Conservation (phyloP, 345 rosid genomes). For the Bruguiera gymnorhiza region DNA sequence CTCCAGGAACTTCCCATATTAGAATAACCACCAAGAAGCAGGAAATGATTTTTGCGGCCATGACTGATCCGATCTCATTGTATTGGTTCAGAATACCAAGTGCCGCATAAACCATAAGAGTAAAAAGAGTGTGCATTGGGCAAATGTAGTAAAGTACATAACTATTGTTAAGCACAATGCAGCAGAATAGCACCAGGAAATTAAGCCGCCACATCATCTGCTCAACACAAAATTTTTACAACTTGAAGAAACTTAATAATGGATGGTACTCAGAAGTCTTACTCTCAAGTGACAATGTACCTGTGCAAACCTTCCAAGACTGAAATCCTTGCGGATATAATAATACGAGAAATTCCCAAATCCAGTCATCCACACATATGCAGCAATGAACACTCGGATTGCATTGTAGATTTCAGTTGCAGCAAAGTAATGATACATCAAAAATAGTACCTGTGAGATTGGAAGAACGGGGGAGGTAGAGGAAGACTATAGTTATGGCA, state of each 20-base stretch:
- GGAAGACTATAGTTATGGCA: background rate
- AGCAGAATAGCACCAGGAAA: constrained; percentile 84
- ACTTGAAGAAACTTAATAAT: constrained; percentile 21
- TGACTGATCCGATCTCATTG: constrained; percentile 76
- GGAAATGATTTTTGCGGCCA: constrained; percentile 62
- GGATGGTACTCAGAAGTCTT: constrained; percentile 3
- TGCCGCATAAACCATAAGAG: constrained; percentile 96
- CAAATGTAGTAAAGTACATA: constrained; percentile 94
- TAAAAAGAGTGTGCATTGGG: constrained; percentile 99
- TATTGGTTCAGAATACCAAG: constrained; percentile 88
- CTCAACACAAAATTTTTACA: constrained; percentile 23
- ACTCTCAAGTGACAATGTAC: constrained; percentile 35
- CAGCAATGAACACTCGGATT: constrained; percentile 88
- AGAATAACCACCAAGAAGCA: constrained; percentile 85
- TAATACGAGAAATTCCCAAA: constrained; percentile 98
- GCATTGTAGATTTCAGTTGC: constrained; percentile 93
- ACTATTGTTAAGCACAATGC: constrained; percentile 81
- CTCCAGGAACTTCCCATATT: constrained; percentile 94
- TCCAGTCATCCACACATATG: constrained; percentile 99
- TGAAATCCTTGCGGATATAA: constrained; percentile 94
- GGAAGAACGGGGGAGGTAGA: background rate
- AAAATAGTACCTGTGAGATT: constrained; percentile 77
- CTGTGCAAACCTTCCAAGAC: constrained; percentile 95
- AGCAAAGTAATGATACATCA: constrained; percentile 99
- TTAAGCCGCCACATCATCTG: constrained; percentile 99